Base-by-base conservation (phyloP, 257 asterid genomes). In the Nicotiana noctiflora region DNA sequence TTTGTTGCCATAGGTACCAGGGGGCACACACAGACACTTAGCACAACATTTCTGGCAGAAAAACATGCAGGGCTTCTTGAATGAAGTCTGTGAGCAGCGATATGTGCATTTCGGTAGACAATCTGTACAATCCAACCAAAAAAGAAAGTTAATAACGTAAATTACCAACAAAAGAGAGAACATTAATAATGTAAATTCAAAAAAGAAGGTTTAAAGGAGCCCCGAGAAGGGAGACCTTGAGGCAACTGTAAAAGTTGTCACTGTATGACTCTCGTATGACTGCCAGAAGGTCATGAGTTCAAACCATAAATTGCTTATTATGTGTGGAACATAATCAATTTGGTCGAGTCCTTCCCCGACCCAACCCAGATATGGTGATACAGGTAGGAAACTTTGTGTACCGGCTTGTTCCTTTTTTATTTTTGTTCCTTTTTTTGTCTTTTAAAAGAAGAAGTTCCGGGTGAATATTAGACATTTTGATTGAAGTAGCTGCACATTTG, bases 1-100 rank as follows among this genome's bases (percentile, higher is more conserved):
- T 53, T 77, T 60, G n/a, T 77, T 77, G 6, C 81, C 81, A 46
- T 77, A 77, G 74, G 67, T 57, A 27, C 81, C 81, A 37, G 81
- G 40, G 10, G 81, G 81, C 40, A 77, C 81, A 62, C 81, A 77
- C 7, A 77, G 18, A 25, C 74, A 77, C 40, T 77, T 77, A 2
- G 56, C 21, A 46, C 81, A 77, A 23, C 81, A 77, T 59, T 77
- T 77, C 57, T 77, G 81, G 37, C 81, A 77, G 74, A 59, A 77
- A 46, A 77, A 59, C 81, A 77, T 21, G 68, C 81, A 77, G 1
- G 81, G 81, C 40, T 77, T 77, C 72, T 77, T 60, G 19, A 34
- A 21, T 25, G 67, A 18, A 15, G 81, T 77, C 74, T 60, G 61
- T 25, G 72, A 60, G 12, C 81, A 77, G 4, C 81, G 34, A 9